Conservation (phyloP, 352 stramenopile species). For the Globisporangium emineosum region DNA sequence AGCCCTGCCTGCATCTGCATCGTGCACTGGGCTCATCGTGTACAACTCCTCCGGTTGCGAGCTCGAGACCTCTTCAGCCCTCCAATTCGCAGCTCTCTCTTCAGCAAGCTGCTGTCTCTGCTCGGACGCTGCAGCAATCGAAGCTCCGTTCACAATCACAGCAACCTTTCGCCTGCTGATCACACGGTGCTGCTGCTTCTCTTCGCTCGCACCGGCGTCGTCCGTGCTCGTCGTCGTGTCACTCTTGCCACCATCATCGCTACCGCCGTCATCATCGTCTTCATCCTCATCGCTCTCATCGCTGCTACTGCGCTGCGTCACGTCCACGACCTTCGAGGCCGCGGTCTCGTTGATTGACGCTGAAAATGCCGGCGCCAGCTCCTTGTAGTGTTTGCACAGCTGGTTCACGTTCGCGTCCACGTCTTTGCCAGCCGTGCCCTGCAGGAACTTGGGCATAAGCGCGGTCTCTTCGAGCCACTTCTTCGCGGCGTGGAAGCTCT, state of each 20-base stretch:
- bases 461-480: conserved; percentile 25
- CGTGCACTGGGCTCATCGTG: neutral
- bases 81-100: neutral
- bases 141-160: neutral
- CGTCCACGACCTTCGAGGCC: conserved; percentile 13
- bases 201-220: neutral
- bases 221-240: neutral
- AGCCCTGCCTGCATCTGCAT: neutral
- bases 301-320: conserved; percentile 7
- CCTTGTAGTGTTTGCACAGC: conserved; percentile 18
- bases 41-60: conserved; percentile 5
- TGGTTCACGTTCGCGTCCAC: conserved; percentile 15
- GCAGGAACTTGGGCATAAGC: conserved; percentile 14
- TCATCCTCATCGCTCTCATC: conserved; percentile 9
- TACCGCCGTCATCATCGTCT: neutral
- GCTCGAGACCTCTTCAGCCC: neutral
- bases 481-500: conserved; percentile 18
- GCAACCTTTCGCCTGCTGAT: neutral
- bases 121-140: neutral
- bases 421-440: conserved; percentile 13
- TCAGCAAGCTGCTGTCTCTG: neutral
- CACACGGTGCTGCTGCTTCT: neutral
- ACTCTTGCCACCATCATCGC: neutral
- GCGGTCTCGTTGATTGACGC: conserved; percentile 11
- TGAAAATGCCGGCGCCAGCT: conserved; percentile 16